A percentile compares a stretch with the other conserved stretches of the same genome.
These are phyloP conservation scores for Debaryomyces coudertii DNA, from an alignment of 1,139 yeast species.

Conservation along the genomic window DNA sequence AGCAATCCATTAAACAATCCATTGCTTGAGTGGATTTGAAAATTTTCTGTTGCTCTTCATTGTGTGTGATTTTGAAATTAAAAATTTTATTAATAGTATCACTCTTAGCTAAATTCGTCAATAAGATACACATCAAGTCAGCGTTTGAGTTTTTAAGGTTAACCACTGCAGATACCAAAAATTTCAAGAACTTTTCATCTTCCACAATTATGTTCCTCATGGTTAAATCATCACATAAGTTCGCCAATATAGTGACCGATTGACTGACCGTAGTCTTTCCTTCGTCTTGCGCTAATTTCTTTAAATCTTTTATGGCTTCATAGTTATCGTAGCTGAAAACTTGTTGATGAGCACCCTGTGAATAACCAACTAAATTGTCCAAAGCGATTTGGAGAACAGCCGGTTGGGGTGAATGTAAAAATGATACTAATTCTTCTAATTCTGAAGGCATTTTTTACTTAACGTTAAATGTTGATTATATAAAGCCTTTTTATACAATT, in stretches of 20 bases:
- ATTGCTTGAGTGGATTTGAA: constrained; percentile 65
- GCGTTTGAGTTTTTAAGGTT: constrained; percentile 66
- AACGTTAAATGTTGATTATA: not conserved
- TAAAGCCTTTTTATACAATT: not conserved
- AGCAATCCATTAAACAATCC: constrained; percentile 87
- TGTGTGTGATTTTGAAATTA: constrained; percentile 44
- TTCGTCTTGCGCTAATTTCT: constrained; percentile 52
- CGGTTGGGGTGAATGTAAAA: constrained; percentile 81
- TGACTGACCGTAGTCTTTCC: constrained; percentile 63
- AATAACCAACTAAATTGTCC: constrained; percentile 81
- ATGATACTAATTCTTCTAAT: constrained; percentile 72
- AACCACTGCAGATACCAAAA: constrained; percentile 55
- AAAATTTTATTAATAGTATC: constrained; percentile 64
- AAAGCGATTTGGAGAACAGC: constrained; percentile 85
- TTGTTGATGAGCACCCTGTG: constrained; percentile 66
- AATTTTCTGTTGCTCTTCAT: constrained; percentile 33
- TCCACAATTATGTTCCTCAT: constrained; percentile 66
- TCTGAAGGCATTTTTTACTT: constrained; percentile 55
- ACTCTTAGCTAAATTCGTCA: constrained; percentile 83
- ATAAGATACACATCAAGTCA: constrained; percentile 80
- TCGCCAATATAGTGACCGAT: constrained; percentile 79
- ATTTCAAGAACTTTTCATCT: constrained; percentile 63
- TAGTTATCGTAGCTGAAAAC: constrained; percentile 73
- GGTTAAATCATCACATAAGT: constrained; percentile 72
- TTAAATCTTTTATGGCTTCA: constrained; percentile 76